Conservation (phyloP, 1,284 basidiomycete species). For the Ceraceosorus bombacis region DNA sequence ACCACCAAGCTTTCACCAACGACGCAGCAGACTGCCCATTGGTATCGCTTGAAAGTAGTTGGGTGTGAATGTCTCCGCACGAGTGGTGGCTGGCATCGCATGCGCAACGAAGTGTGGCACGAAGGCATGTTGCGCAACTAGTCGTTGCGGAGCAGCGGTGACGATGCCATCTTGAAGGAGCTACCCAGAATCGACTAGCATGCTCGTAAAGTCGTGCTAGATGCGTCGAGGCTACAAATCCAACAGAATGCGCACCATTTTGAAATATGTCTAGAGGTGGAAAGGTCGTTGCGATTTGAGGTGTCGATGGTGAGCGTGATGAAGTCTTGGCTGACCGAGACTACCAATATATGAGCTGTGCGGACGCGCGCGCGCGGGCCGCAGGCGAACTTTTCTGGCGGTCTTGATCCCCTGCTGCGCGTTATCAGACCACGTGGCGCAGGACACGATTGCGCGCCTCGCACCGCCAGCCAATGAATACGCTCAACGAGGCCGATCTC, state of each 20-base stretch:
- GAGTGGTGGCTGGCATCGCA: neutral
- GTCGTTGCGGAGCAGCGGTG: slow-evolving; percentile 1
- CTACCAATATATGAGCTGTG: too few relatives aligned
- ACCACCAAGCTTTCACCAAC: too few relatives aligned
- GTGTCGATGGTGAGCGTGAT: slow-evolving; percentile 16
- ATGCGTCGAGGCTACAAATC: slow-evolving; percentile 15
- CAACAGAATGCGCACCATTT: slow-evolving; percentile 34
- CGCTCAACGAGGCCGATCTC: too few relatives aligned
- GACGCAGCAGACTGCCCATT: too few relatives aligned
- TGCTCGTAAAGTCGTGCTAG: slow-evolving; percentile 10
- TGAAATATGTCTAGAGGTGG: slow-evolving; percentile 13
- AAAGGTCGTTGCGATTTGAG: slow-evolving; percentile 20
- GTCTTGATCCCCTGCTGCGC: too few relatives aligned
- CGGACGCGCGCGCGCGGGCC: too few relatives aligned
- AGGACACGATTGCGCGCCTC: too few relatives aligned
- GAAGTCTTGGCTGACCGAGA: too few relatives aligned
- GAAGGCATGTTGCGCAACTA: neutral
- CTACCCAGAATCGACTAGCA: slow-evolving; percentile 17
- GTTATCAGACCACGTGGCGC: too few relatives aligned
- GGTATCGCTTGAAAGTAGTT: neutral
- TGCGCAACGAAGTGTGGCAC: neutral
- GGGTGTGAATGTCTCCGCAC: neutral
- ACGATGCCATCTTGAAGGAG: slow-evolving; percentile 15
- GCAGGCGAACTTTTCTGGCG: too few relatives aligned
- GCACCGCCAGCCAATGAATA: too few relatives aligned